These are phyloP conservation scores for Vachellia collinsii DNA, from an alignment of 306 rosid species.

Conservation along the genomic window DNA sequence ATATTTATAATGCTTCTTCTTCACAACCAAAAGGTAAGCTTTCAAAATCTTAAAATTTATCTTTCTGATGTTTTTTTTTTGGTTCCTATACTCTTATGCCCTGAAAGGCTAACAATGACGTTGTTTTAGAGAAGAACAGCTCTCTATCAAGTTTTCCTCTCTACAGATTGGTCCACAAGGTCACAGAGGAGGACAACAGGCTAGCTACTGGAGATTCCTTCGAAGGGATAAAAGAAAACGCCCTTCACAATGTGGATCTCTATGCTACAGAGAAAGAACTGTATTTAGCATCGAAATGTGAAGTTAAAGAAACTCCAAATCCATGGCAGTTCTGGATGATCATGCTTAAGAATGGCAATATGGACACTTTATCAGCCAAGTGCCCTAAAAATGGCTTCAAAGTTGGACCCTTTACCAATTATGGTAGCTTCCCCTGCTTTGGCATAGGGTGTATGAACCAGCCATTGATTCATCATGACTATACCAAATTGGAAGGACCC, in stretches of 20 bases:
- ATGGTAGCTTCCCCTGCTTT: constrained; percentile 53
- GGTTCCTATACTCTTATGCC: background rate
- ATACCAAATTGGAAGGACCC: constrained; percentile 47
- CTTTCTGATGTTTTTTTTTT: background rate
- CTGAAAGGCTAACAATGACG: background rate
- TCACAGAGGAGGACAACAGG: constrained; percentile 52
- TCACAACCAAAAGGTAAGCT: constrained; percentile 32
- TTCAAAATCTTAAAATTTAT: background rate
- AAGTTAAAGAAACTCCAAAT: constrained; percentile 49
- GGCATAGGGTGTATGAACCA: constrained; percentile 65
- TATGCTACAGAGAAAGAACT: constrained; percentile 56
- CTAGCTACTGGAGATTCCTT: constrained; percentile 48
- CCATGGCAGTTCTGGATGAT: constrained; percentile 71
- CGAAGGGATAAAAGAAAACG: constrained; percentile 36
- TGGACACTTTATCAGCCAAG: constrained; percentile 56
- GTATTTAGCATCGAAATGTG: constrained; percentile 52
- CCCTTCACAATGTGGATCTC: constrained; percentile 46
- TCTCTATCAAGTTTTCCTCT: constrained; percentile 41
- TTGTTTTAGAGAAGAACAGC: constrained; percentile 41
- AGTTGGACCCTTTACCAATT: constrained; percentile 41
- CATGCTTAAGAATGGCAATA: constrained; percentile 62
- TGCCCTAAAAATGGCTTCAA: constrained; percentile 53
- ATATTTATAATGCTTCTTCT: constrained; percentile 35
- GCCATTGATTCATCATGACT: constrained; percentile 55
- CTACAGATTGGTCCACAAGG: constrained; percentile 50